Base-by-base conservation (phyloP, 805 yeast species). In the Saccharomyces cerevisiae region DNA sequence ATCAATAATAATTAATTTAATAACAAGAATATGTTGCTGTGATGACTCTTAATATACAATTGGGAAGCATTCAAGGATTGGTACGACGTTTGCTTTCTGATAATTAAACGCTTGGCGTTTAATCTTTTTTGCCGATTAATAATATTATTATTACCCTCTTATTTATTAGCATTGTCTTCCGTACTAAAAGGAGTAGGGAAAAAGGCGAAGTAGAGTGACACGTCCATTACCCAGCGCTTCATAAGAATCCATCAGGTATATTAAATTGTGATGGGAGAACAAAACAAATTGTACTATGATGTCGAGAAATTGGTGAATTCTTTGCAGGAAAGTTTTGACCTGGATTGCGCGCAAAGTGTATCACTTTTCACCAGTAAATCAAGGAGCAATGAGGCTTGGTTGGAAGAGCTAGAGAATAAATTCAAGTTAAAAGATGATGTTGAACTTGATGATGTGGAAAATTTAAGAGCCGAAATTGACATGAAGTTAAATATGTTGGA, bases 401-500 rank as follows among this genome's bases (percentile, higher is more conserved):
- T 64, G 3, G 61, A 60, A 8, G 65, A 61, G 9, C 28, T 68
- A n/a, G 52, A 57, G 14, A 24, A 21, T 0, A 57, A 59, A 53
- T 50, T 65, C 65, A 53, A 53, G 49, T 22, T 61, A 53, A 53
- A 62, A 60, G 53, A 58, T 66, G 55, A 71, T 17, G 56, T 56
- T 4, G 61, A 57, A 57, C 32, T 65, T 21, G 53, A 58, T 26
- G 65, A 64, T 3, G 64, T 77, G 14, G 76, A 72, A 46, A 47
- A 54, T 6, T 65, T 73, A 52, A 63, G 59, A 41, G 36, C 51
- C 1, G 49, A 54, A 2, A 56, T 59, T 28, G 11, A 53, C 8
- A 50, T 49, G 1, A 57, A 65, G n/a, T 46, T 76, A 9, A 62
- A 58, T 14, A 51, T 51, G 6, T 48, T 77, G 13, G 79, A 76